phyloP scores from a whole-genome alignment of 2,329 filamentous ascomycete genomes.

The Botryotinia narcissicola region DNA sequence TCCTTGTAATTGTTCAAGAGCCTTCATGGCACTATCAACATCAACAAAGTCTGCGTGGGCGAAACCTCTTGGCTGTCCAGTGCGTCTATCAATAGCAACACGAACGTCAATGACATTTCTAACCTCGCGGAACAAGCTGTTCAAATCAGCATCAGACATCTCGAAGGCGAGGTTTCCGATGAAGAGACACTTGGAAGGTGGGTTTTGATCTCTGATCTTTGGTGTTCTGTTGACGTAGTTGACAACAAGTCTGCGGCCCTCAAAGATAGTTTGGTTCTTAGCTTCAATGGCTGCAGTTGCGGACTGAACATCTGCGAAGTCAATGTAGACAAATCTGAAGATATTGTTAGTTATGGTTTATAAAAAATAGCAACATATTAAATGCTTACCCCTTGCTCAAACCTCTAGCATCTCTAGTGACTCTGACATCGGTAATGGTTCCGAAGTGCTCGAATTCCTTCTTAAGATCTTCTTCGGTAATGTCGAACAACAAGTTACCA shows the following conservation, averaged over 20 bases:
- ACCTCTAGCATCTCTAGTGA: constrained; percentile 61
- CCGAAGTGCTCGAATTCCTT: constrained; percentile 59
- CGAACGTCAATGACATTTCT: constrained; percentile 71
- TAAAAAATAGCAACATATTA: constrained; percentile 10
- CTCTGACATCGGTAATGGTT: constrained; percentile 48
- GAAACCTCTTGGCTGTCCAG: constrained; percentile 79
- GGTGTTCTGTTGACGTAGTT: constrained; percentile 48
- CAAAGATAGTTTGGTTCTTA: constrained; percentile 58
- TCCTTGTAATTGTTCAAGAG: constrained; percentile 52
- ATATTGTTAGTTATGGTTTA: constrained; percentile 5
- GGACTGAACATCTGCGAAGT: constrained; percentile 52
- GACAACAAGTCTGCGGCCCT: constrained; percentile 62
- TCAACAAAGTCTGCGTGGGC: constrained; percentile 79
- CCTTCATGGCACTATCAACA: constrained; percentile 61
- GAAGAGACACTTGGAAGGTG: constrained; percentile 67
- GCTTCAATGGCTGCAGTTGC: constrained; percentile 56
- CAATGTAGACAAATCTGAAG: constrained; percentile 63
- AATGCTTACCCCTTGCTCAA: constrained; percentile 64
- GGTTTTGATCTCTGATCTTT: constrained; percentile 34
- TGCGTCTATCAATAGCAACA: constrained; percentile 77
- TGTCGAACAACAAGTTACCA: constrained; percentile 69
- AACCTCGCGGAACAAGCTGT: constrained; percentile 70
- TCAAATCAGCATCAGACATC: constrained; percentile 79
- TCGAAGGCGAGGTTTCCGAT: constrained; percentile 86
- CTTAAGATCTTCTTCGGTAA: constrained; percentile 58